Base-by-base conservation (phyloP, 176 grass and related monocot genomes). In the Saccharum officinarum region DNA sequence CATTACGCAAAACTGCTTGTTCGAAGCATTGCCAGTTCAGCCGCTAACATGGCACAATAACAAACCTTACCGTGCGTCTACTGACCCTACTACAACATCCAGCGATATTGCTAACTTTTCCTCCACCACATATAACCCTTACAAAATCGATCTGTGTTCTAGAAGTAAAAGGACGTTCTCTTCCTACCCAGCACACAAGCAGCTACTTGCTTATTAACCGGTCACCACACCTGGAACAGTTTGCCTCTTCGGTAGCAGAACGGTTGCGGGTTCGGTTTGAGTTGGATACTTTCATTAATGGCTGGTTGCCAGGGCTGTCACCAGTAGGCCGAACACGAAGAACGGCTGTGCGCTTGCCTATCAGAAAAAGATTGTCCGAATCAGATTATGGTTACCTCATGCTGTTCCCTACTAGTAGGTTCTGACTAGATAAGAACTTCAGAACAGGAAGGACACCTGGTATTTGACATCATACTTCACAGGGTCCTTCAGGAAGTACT, bases 391-490 rank as follows among this genome's bases (percentile, higher is more conserved):
- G 55, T 59, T 23, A 59, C 55, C 22, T 59, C 22, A 59, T 23
- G 20, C 22, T 23, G 55, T 59, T n/a, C 2, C 20, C 55, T 10
- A 59, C 20, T 59, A 4, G 18, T 22, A 57, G 3, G 18, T 57
- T 22, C 54, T 1, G 18, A 57, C 54, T 57, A 57, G 54, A 2
- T n/a, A 57, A 23, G 22, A 59, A 3, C 7, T 85, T n/a, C 17
- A 39, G 45, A 16, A 28, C 11, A 4, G 70, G n/a, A 9, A 5
- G 3, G 20, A n/a, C 63, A 92, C 92, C 92, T 94, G 92, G 37
- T 94, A 94, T 67, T 94, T 92, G 17, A 94, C 92, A 62, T 94
- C 92, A 85, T 94, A 92, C 69, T 94, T 94, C 26, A 90, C 69
- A 18, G 92, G 92, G 47, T 94, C 92, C 79, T 94, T 94, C 45